Evolutionary conservation across 1,284 basidiomycete species (phyloP), one percentile per base, ranked within the genome.

Genomic region (Rhodotorula sp.): DNA sequence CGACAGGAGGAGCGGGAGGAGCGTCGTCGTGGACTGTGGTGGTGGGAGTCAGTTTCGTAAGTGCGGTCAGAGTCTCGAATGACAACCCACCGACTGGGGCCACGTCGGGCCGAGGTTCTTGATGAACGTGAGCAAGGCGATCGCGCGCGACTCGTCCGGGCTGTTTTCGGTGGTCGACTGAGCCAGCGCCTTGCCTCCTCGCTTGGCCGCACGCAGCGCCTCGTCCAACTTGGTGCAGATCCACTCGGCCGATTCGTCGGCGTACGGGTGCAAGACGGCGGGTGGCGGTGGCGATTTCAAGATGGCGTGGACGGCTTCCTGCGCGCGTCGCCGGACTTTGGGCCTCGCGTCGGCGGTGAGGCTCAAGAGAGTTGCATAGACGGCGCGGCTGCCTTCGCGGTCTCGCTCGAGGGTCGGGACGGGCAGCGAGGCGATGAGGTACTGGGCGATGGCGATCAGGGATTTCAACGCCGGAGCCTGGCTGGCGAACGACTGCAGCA

Each of bases 251-350:
- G 89, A 91, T 75, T 85, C 86, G 74, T 88, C 88, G 6, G 87
- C 86, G 76, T 95, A 99, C 0, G 95, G 94, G 83, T 98, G 95
- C 14, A 86, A 83, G 7, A 86, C 76, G 56, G 90, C 84, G 0
- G 93, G 93, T 8, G 88, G 84, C 2, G 92, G 90, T 21, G 93
- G 92, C 19, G 85, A 85, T 8, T 85, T 83, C 43, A 95, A 84
- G 6, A 94, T 85, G 75, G 91, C 89, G 73, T 85, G 86, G 55
- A 99, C 86, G 31, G 92, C 86, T 77, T 97, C 93, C 67, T 90
- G 90, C 15, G 95, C 94, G 74, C 89, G 87, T 81, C 89, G 94
- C 68, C 97, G 88, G 60, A 99, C 93, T 83, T 99, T 98, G 50
- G 97, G 95, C 59, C 95, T 85, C 2, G 89, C 86, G 83, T 99